Evolutionary conservation across 2,329 filamentous ascomycete genomes (phyloP).

Genomic region (Fusarium guadeloupense): DNA sequence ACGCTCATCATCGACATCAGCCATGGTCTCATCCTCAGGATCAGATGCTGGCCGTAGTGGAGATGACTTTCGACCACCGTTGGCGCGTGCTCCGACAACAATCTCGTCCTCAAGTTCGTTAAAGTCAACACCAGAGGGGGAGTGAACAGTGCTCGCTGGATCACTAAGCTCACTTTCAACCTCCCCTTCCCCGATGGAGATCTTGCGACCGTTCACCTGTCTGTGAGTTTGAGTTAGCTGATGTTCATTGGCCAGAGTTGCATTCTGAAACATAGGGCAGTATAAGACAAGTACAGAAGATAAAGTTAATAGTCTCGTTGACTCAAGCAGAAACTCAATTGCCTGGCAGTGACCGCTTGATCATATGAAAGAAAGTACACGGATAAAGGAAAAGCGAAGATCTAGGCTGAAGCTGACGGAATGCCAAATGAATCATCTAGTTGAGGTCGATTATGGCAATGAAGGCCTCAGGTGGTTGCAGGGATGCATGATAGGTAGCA

Average conservation of each 20-base stretch:
- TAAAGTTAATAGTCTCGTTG: not conserved
- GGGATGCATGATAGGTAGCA: conserved; percentile 8
- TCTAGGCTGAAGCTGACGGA: not conserved
- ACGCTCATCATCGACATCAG: conserved; percentile 52
- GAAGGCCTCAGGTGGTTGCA: conserved; percentile 14
- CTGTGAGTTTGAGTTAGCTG: conserved; percentile 42
- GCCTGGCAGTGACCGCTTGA: not conserved
- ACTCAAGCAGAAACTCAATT: not conserved
- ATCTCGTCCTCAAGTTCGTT: conserved; percentile 62
- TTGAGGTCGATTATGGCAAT: not conserved
- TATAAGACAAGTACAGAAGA: not conserved
- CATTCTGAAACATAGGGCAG: not conserved
- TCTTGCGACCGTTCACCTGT: conserved; percentile 44
- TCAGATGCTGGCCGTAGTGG: conserved; percentile 46
- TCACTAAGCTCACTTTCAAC: conserved; percentile 57
- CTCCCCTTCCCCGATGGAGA: conserved; percentile 51
- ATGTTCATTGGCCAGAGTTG: not conserved
- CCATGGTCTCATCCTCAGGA: conserved; percentile 57
- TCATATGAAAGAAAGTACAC: not conserved
- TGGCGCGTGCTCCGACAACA: conserved; percentile 57
- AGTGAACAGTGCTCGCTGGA: conserved; percentile 48
- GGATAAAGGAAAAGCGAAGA: not conserved
- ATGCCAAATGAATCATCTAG: not conserved
- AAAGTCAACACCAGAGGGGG: conserved; percentile 50
- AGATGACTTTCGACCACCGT: conserved; percentile 50